Conservation (phyloP, 2,329 filamentous ascomycete species). For the Thermomyces lanuginosus region DNA sequence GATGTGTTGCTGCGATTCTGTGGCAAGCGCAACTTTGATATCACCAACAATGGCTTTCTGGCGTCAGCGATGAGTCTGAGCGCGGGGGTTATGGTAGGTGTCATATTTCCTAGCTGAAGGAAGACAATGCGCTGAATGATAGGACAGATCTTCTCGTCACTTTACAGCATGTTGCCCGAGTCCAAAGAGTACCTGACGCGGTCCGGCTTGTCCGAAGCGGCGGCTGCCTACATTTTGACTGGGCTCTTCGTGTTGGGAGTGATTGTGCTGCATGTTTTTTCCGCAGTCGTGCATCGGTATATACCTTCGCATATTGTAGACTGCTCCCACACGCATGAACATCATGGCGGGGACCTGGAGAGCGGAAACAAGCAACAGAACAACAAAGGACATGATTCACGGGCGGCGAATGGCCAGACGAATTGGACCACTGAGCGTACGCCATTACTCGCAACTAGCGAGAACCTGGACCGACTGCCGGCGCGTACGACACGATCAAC, state of each 20-base stretch:
- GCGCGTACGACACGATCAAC: constrained; percentile 6
- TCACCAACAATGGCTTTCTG: constrained; percentile 73
- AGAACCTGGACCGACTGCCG: too few species aligned
- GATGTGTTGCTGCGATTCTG: constrained; percentile 60
- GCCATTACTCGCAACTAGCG: constrained; percentile 15
- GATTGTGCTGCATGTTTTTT: constrained; percentile 30
- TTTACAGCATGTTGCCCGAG: constrained; percentile 86
- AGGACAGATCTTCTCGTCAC: constrained; percentile 65
- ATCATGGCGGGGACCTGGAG: constrained; percentile 20
- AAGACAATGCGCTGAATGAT: background rate
- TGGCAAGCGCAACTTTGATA: constrained; percentile 63
- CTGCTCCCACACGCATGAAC: constrained; percentile 31
- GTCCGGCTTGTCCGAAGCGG: constrained; percentile 48
- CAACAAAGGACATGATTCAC: constrained; percentile 6
- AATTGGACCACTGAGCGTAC: constrained; percentile 15
- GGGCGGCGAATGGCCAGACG: constrained; percentile 2
- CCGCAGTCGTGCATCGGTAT: constrained; percentile 28
- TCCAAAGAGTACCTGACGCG: constrained; percentile 60
- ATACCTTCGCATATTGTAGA: constrained; percentile 36
- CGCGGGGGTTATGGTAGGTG: constrained; percentile 81
- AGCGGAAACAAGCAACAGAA: constrained; percentile 10
- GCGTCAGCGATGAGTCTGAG: constrained; percentile 79
- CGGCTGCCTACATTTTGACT: constrained; percentile 39
- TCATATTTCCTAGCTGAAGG: background rate
- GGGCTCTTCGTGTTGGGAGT: constrained; percentile 33